Evolutionary conservation across 2,329 filamentous ascomycete species (phyloP).

Genomic region (Myriosclerotinia curreyana): DNA sequence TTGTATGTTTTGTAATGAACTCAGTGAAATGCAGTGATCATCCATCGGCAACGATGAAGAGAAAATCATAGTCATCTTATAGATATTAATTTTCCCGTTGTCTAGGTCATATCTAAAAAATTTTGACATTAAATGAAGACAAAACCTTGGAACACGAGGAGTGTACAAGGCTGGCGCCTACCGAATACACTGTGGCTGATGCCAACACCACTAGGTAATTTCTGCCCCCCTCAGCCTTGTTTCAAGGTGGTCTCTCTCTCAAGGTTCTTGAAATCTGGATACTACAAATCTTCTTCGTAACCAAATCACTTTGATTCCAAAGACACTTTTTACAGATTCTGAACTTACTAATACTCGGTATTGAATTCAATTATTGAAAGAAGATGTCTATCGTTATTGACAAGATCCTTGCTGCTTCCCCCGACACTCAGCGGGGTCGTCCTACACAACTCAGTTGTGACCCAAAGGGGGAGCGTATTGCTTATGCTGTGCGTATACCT

Average conservation of each 20-base stretch:
- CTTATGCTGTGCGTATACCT: conserved; percentile 71
- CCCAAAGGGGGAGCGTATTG: conserved; percentile 83
- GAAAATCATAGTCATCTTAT: not conserved
- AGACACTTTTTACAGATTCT: not conserved
- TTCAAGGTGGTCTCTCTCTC: conserved; percentile 2
- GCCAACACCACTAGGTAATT: conserved; percentile 13
- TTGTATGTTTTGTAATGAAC: not conserved
- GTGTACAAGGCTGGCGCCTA: not conserved
- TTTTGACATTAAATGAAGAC: not conserved
- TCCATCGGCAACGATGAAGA: no score
- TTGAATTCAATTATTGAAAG: not conserved
- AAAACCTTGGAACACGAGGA: no score
- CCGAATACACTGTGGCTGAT: not conserved
- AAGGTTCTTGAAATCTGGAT: conserved; percentile 7
- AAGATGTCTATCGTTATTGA: conserved; percentile 53
- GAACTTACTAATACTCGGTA: not conserved
- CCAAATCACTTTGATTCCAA: not conserved
- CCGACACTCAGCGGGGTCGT: conserved; percentile 78
- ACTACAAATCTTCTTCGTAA: not conserved
- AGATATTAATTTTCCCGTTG: not conserved
- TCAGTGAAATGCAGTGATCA: not conserved
- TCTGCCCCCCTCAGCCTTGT: conserved; percentile 17
- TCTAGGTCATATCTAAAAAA: not conserved
- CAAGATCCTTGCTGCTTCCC: conserved; percentile 79
- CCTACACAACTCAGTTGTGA: conserved; percentile 87